Evolutionary conservation across 1,139 yeast genomes (phyloP).

Genomic region (Pichia kudriavzevii): DNA sequence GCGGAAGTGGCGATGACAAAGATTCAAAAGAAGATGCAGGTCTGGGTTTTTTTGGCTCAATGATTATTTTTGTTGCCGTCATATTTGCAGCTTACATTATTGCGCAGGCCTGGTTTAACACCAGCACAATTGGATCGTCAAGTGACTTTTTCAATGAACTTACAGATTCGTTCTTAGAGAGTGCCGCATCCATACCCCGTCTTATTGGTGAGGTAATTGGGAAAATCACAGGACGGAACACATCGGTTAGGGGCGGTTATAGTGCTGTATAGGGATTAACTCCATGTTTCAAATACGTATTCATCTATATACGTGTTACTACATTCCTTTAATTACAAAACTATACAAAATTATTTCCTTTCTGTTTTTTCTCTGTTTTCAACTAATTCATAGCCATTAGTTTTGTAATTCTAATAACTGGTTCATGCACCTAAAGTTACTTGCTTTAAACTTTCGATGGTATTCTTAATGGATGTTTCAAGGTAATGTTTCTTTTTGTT

Average conservation of each 20-base stretch:
- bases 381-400: too few species aligned
- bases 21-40: conserved; percentile 28
- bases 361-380: too few species aligned
- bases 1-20: conserved; percentile 21
- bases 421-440: too few species aligned
- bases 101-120: conserved; percentile 75
- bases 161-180: conserved; percentile 57
- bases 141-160: conserved; percentile 47
- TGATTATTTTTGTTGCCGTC: conserved; percentile 58
- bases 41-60: conserved; percentile 78
- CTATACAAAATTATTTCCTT: background rate
- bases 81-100: conserved; percentile 65
- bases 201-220: conserved; percentile 62
- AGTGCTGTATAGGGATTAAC: conserved; percentile 87
- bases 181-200: conserved; percentile 59
- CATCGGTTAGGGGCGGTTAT: conserved; percentile 66
- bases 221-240: conserved; percentile 57
- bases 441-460: conserved; percentile 51
- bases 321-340: too few species aligned
- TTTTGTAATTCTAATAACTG: too few species aligned
- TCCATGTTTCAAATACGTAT: too few species aligned
- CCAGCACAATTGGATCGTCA: conserved; percentile 38
- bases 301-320: too few species aligned
- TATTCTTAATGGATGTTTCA: conserved; percentile 70
- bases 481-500: conserved; percentile 65